Evolutionary conservation across 495 filamentous ascomycete species (phyloP).

Genomic region (Neurospora sp.): DNA sequence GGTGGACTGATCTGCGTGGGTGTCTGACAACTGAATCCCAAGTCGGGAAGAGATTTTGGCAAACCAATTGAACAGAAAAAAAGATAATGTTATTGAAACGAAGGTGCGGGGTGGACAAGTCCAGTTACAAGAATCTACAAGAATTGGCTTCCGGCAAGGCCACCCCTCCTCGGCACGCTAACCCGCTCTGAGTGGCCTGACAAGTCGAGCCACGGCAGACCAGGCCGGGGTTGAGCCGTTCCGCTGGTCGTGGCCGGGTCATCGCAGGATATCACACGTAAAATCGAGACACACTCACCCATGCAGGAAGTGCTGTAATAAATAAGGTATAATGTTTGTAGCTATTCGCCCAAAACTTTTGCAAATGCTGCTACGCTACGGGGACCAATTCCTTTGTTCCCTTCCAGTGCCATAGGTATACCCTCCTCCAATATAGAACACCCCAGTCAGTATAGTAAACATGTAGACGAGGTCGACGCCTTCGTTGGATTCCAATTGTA

Average conservation of each 20-base stretch:
- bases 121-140: not conserved
- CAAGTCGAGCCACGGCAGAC: not conserved
- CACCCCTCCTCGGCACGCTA: not conserved
- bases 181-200: not conserved
- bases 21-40: not conserved
- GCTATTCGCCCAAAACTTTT: not conserved
- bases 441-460: not conserved
- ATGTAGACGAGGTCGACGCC: not conserved
- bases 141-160: not conserved
- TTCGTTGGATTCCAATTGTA: constrained; percentile 12
- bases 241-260: not conserved
- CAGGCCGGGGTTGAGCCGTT: not conserved
- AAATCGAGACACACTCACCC: not conserved
- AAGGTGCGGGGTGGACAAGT: not conserved
- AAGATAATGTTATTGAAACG: not conserved
- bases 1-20: not conserved
- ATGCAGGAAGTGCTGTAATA: not conserved
- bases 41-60: not conserved
- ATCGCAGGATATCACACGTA: not conserved
- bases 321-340: not conserved
- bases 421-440: not conserved
- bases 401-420: not conserved
- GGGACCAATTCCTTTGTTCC: not conserved
- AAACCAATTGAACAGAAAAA: not conserved
- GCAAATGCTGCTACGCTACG: not conserved